These are phyloP conservation scores for Epichloe typhina DNA, from an alignment of 2,329 filamentous ascomycete species.

Conservation along the genomic window DNA sequence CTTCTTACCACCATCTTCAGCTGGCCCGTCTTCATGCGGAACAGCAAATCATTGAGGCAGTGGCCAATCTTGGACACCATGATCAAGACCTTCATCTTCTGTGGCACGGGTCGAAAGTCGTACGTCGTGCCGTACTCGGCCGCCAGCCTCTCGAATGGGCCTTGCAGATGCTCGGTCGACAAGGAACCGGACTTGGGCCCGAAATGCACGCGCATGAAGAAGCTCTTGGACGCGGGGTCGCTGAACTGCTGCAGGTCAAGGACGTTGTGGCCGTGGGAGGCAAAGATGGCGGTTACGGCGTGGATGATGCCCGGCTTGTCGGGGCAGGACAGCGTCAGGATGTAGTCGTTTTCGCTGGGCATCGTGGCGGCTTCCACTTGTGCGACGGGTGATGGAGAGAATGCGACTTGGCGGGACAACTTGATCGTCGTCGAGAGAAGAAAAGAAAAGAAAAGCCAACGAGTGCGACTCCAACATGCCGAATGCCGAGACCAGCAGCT, in stretches of 20 bases:
- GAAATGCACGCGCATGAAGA: constrained; percentile 86
- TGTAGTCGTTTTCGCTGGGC: constrained; percentile 42
- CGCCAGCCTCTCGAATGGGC: constrained; percentile 48
- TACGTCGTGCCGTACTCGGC: constrained; percentile 55
- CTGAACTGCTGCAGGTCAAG: constrained; percentile 77
- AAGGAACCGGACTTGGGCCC: constrained; percentile 38
- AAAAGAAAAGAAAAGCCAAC: too few relatives aligned
- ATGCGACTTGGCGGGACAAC: too few relatives aligned
- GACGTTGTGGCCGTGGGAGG: constrained; percentile 63
- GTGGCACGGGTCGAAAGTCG: constrained; percentile 52
- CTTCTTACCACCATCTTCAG: constrained; percentile 47
- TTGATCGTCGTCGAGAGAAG: background rate
- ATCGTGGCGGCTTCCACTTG: background rate
- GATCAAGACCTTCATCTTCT: constrained; percentile 66
- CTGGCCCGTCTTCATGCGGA: constrained; percentile 62
- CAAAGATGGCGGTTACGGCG: constrained; percentile 67
- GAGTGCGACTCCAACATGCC: background rate
- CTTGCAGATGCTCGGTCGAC: constrained; percentile 37
- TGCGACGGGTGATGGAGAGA: background rate
- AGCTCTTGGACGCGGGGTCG: constrained; percentile 58
- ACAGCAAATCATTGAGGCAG: constrained; percentile 73
- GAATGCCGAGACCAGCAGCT: background rate
- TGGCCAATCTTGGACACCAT: constrained; percentile 87
- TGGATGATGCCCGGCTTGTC: constrained; percentile 79
- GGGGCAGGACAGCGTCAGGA: constrained; percentile 71